Conservation (phyloP, 208 protist species). For the Crithidia bombi region DNA sequence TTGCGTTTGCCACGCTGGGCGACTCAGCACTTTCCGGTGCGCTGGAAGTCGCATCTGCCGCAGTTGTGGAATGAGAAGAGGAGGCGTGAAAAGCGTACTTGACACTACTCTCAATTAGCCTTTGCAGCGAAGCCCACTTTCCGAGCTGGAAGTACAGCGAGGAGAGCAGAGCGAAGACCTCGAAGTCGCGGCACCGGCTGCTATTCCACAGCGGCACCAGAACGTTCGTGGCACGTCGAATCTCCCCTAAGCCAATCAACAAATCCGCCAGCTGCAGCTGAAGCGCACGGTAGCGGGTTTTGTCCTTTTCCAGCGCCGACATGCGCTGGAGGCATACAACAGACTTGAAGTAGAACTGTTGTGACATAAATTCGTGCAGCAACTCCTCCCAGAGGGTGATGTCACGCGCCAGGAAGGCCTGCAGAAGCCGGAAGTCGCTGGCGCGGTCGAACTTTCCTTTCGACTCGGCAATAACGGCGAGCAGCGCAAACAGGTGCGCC, state of each 20-base stretch:
- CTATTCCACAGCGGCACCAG: constrained; percentile 80
- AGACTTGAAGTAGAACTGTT: constrained; percentile 87
- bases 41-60: neutral
- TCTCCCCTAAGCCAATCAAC: constrained; percentile 84
- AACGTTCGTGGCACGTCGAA: constrained; percentile 68
- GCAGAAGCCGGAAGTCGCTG: constrained; percentile 86
- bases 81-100: constrained; percentile 65
- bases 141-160: constrained; percentile 90
- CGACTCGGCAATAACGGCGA: constrained; percentile 83
- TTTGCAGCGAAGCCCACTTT: constrained; percentile 80
- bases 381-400: constrained; percentile 85
- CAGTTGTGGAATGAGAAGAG: neutral
- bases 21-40: neutral
- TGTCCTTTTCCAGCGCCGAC: constrained; percentile 69
- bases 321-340: constrained; percentile 87
- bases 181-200: constrained; percentile 83
- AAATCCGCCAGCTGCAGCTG: constrained; percentile 88
- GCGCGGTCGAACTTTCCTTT: constrained; percentile 82
- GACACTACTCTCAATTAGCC: constrained; percentile 82
- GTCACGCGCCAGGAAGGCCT: constrained; percentile 86
- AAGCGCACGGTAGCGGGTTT: constrained; percentile 65
- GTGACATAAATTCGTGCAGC: constrained; percentile 81
- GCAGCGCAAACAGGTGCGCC: constrained; percentile 80
- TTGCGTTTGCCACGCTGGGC: neutral
- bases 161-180: constrained; percentile 87